These are phyloP conservation scores for Yamadazyma laniorum DNA, from an alignment of 805 yeast genomes.

Conservation along the genomic window DNA sequence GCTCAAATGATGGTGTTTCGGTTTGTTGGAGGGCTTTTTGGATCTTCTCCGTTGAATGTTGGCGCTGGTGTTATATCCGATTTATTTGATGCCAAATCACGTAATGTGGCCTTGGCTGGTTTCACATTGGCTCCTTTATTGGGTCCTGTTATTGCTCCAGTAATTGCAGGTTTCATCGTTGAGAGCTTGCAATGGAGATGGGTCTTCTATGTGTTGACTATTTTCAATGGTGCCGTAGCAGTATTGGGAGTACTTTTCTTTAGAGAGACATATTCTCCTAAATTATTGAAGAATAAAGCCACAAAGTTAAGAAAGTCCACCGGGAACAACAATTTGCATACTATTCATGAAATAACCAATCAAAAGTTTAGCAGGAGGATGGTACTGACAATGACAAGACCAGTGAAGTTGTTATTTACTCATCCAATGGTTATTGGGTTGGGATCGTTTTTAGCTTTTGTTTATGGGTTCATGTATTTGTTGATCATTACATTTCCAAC, in stretches of 20 bases:
- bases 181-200: conserved; percentile 59
- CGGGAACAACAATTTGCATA: conserved; percentile 55
- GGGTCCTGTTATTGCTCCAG: conserved; percentile 69
- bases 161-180: conserved; percentile 57
- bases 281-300: conserved; percentile 48
- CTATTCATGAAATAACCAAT: conserved; percentile 57
- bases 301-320: conserved; percentile 46
- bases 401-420: conserved; percentile 48
- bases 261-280: conserved; percentile 61
- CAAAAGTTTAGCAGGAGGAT: conserved; percentile 43
- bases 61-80: conserved; percentile 72
- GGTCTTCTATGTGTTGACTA: conserved; percentile 60
- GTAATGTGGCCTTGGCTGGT: conserved; percentile 56
- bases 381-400: conserved; percentile 50
- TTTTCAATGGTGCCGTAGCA: conserved; percentile 54
- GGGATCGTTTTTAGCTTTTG: conserved; percentile 63
- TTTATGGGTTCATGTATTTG: conserved; percentile 65
- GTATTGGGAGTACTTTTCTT: conserved; percentile 46
- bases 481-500: conserved; percentile 60
- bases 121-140: conserved; percentile 58
- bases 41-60: conserved; percentile 64
- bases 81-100: conserved; percentile 48
- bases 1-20: conserved; percentile 62
- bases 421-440: conserved; percentile 66
- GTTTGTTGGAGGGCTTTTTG: conserved; percentile 64